Evolutionary conservation across 1,284 basidiomycete genomes (phyloP), one percentile per base, ranked within the genome.

Genomic region (Butyriboletus appendiculatus): DNA sequence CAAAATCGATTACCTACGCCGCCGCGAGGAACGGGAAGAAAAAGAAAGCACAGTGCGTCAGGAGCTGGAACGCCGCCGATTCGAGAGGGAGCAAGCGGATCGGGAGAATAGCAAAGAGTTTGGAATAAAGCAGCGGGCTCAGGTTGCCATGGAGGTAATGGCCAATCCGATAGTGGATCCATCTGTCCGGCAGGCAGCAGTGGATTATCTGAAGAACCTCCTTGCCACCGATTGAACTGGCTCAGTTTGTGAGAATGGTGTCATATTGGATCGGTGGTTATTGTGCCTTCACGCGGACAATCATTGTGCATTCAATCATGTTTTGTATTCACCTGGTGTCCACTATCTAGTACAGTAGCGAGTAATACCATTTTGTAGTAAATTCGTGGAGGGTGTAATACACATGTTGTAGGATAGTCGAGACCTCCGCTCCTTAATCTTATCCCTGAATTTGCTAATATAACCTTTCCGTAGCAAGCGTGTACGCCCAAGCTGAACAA

Each of bases 141-240:
- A 82, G 56, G 77, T 81, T 51, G 88, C 87, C 32, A 82, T 84
- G 54, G 82, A 84, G 45, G 58, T 88, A 15, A 67, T 88, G 55
- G 70, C 75, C n/a, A 84, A 81, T 58, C 74, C 78, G 10, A 72
- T 68, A 38, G 75, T 83, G 14, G 82, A 85, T 57, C 74, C 76
- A 22, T 75, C 77, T 16, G 76, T 88, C 48, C 84, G 81, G 64
- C 80, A 81, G 60, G 82, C 81, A 5, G 87, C 86, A 7, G 77
- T 81, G 49, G 85, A 89, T 48, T 90, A 85, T 68, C 68, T 88
- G 57, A 86, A 85, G 72, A 80, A 78, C 62, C 66, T 85, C n/a
- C 84, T 80, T 49, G 52, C 67, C 33, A 59, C 67, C 0, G 67
- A 72, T 46, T 68, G 62, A 68, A 59, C 64, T 57, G 54, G 65